Conservation (phyloP, 192 early-diverging fungal species). For the Spizellomyces sp. region DNA sequence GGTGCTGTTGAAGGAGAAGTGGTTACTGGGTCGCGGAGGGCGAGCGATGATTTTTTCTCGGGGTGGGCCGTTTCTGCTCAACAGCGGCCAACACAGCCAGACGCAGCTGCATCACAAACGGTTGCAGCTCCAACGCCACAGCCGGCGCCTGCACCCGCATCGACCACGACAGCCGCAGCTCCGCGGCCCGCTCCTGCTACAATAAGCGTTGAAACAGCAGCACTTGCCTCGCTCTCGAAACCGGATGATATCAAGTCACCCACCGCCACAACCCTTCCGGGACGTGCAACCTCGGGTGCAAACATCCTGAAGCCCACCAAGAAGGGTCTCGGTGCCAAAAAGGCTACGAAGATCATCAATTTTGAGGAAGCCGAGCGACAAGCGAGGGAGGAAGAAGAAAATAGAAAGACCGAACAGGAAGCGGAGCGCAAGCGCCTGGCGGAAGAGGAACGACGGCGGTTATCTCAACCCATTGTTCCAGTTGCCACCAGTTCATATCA, state of each 20-base stretch:
- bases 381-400: slow-evolving; percentile 83
- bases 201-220: slow-evolving; percentile 34
- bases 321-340: slow-evolving; percentile 88
- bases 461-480: slow-evolving; percentile 22
- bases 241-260: slow-evolving; percentile 12
- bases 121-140: slow-evolving; percentile 13
- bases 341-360: slow-evolving; percentile 73
- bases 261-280: slow-evolving; percentile 16
- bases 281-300: slow-evolving; percentile 15
- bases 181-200: slow-evolving; percentile 20
- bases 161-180: slow-evolving; percentile 24
- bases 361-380: slow-evolving; percentile 92
- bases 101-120: slow-evolving; percentile 8
- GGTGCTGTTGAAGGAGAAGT: slow-evolving; percentile 28
- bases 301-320: slow-evolving; percentile 39
- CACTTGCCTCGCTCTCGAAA: slow-evolving; percentile 21
- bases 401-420: slow-evolving; percentile 51
- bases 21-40: slow-evolving; percentile 22
- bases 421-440: slow-evolving; percentile 30
- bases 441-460: slow-evolving; percentile 35
- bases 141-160: slow-evolving; percentile 8
- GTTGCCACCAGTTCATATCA: background rate
- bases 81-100: slow-evolving; percentile 14
- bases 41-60: slow-evolving; percentile 68
- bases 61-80: slow-evolving; percentile 52